These are phyloP conservation scores for Blastobotrys buckinghamii DNA, from an alignment of 1,139 yeast species.

Conservation along the genomic window DNA sequence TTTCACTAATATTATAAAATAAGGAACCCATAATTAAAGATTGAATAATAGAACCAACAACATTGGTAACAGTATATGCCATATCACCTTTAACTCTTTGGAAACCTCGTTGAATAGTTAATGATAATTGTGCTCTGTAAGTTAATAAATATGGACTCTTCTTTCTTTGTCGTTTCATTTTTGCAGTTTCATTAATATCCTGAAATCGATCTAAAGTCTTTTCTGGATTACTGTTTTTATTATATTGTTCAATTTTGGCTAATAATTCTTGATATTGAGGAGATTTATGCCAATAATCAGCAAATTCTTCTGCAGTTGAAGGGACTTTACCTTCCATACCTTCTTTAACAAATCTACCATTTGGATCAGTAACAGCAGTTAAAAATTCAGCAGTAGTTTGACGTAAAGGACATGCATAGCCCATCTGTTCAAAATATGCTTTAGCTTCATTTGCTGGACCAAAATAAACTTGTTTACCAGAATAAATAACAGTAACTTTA, in stretches of 20 bases:
- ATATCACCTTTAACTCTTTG: conserved; percentile 53
- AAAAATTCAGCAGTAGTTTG: conserved; percentile 62
- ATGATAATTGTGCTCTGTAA: conserved; percentile 42
- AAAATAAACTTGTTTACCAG: conserved; percentile 53
- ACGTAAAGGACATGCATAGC: conserved; percentile 54
- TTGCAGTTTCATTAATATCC: conserved; percentile 39
- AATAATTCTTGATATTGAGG: conserved; percentile 40
- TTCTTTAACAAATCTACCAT: conserved; percentile 39
- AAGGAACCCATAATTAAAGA: conserved; percentile 52
- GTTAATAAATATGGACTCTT: conserved; percentile 44
- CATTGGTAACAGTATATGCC: conserved; percentile 45
- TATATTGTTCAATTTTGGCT: conserved; percentile 37
- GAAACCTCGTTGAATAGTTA: conserved; percentile 45
- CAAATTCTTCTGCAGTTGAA: conserved; percentile 51
- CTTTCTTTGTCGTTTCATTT: conserved; percentile 40
- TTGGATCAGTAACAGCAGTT: conserved; percentile 62
- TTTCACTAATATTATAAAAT: conserved; percentile 44
- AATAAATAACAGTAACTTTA: conserved; percentile 55
- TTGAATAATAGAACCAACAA: conserved; percentile 46
- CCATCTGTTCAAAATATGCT: conserved; percentile 53
- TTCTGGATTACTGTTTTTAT: conserved; percentile 33
- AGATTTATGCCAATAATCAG: conserved; percentile 48
- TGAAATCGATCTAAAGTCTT: conserved; percentile 40
- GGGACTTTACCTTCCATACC: conserved; percentile 53
- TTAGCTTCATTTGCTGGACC: conserved; percentile 52